Conservation (phyloP, 129 eudicot species). For the Arctium minus region DNA sequence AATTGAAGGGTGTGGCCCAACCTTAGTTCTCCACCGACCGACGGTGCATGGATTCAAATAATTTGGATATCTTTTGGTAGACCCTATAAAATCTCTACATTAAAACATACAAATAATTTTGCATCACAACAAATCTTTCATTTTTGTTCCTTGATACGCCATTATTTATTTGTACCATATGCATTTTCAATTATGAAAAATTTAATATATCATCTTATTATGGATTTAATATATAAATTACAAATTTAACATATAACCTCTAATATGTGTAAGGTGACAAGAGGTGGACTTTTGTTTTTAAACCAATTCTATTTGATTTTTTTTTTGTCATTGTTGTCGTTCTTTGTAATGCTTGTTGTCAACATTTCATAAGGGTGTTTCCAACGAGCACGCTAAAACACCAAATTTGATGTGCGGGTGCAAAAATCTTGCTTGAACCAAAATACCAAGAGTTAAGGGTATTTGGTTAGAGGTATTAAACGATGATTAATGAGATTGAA, state of each 20-base stretch:
- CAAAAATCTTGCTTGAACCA: no score
- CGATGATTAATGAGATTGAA: no score
- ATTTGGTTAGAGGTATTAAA: no score
- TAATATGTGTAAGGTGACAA: neutral
- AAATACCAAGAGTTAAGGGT: no score
- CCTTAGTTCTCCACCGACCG: slow-evolving; percentile 20
- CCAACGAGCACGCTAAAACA: no score
- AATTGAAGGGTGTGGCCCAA: slow-evolving; percentile 17
- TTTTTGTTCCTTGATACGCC: neutral
- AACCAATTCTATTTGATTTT: neutral
- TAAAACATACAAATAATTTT: slow-evolving; percentile 12
- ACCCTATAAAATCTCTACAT: slow-evolving; percentile 28
- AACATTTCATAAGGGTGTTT: no score
- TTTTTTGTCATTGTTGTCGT: no score
- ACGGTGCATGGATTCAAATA: slow-evolving; percentile 23
- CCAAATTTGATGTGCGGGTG: no score
- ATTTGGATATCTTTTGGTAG: slow-evolving; percentile 30
- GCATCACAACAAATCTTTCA: neutral
- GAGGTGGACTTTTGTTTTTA: no score
- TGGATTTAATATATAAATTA: neutral
- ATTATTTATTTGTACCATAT: slow-evolving; percentile 11
- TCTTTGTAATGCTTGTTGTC: no score
- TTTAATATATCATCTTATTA: neutral
- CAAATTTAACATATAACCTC: neutral
- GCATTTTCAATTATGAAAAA: neutral